phyloP scores from a whole-genome alignment of 768 basidiomycete genomes.

The Scleroderma bovista region DNA sequence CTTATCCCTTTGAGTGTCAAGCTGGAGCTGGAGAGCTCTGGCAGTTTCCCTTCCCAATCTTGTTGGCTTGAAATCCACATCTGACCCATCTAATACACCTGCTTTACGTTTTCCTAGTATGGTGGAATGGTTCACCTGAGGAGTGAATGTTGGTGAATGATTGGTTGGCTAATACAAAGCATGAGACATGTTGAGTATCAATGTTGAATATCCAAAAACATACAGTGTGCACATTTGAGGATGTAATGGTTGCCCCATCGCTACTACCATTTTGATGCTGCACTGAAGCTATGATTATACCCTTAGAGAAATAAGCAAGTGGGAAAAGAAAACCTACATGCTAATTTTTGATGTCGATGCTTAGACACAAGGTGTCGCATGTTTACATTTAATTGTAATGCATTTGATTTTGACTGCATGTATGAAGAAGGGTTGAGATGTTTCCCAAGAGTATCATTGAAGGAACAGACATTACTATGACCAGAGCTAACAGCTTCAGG shows the following conservation, averaged over 20 bases:
- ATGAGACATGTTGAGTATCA: too few species aligned
- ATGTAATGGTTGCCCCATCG: too few species aligned
- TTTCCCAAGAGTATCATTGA: background rate
- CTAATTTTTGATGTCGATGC: background rate
- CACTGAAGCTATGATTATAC: too few species aligned
- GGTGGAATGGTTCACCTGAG: background rate
- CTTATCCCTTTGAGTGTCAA: background rate
- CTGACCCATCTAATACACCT: background rate
- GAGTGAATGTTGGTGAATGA: background rate
- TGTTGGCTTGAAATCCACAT: too few species aligned
- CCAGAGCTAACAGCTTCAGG: too few species aligned
- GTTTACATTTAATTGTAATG: constrained; percentile 14
- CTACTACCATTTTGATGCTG: too few species aligned
- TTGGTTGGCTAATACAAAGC: too few species aligned
- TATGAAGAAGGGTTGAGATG: background rate
- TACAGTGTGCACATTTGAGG: too few species aligned
- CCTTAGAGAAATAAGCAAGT: background rate
- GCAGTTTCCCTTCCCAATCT: background rate
- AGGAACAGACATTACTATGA: background rate
- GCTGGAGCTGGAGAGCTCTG: too few species aligned
- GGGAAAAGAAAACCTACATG: background rate
- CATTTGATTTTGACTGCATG: constrained; percentile 2
- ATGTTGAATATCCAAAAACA: too few species aligned
- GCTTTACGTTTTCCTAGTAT: background rate
- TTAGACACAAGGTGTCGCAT: constrained; percentile 10